Base-by-base conservation (phyloP, 139 green algal species). In the Bryopsis sp. region DNA sequence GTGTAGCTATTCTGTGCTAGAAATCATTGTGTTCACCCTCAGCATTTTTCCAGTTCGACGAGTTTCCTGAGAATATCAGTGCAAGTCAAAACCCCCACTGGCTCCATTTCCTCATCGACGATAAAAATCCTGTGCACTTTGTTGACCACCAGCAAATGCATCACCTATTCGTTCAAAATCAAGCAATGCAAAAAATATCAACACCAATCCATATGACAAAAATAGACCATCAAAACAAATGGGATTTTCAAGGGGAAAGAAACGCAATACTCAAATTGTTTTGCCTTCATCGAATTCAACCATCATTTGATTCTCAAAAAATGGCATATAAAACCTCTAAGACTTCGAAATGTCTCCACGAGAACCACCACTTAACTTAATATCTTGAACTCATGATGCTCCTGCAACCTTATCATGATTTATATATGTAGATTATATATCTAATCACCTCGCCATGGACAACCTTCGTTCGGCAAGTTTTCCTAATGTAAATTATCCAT, bases 121-220 rank as follows among this genome's bases (percentile, higher is more conserved):
- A 94, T 68, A 60, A 94, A 94, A 64, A 93, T 73, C 6, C 87
- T 73, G 77, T 93, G 87, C 35, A 91, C 71, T 48, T 75, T 71
- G 50, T 88, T 77, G 24, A 68, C 46, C 48, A 85, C 77, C 7
- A 92, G 70, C 64, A 83, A 75, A 46, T 80, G 67, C 70, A 92
- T 28, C 2, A 92, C 59, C 59, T 67, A 67, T 50, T 15, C 43
- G 11, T 15, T 50, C 43, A 50, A 26, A 15, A 50, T 26, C 11
- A 15, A 50, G 11, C 43, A 11, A 26, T 50, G 11, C 43, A 11
- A 50, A 50, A 26, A 50, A 50, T 26, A 50, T 50, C 43, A 50
- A 11, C 11, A 11, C 15, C 43, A 50, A 11, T 11, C 15, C 43
- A 26, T 11, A 11, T 15, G 15, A 15, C 11, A 15, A 26, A 15